phyloP scores from a whole-genome alignment of 305 asterid genomes.

The Fraxinus platypoda region DNA sequence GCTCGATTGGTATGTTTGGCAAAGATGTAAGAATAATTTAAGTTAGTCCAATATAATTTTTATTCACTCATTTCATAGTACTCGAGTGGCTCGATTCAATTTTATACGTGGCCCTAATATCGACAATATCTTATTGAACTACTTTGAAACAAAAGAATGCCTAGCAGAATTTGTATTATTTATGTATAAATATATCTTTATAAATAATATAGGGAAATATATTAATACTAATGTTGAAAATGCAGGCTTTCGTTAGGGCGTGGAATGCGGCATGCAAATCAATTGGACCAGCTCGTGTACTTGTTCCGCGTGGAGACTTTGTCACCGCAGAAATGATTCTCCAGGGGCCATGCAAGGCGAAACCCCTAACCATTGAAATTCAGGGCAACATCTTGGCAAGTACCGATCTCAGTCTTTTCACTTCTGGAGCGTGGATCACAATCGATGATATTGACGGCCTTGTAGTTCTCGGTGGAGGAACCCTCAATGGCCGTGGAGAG shows the following conservation, averaged over 20 bases:
- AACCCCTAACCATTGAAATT: slow-evolving; percentile 41
- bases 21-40: no score
- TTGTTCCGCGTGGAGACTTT: slow-evolving; percentile 47
- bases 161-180: neutral
- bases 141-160: no score
- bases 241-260: slow-evolving; percentile 49
- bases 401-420: slow-evolving; percentile 41
- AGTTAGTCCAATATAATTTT: no score
- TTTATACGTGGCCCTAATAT: neutral
- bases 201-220: neutral
- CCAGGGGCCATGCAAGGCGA: slow-evolving; percentile 55
- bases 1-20: no score
- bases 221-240: neutral
- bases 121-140: no score
- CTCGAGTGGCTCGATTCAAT: neutral
- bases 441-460: slow-evolving; percentile 28
- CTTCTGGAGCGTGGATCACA: slow-evolving; percentile 38
- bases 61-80: neutral
- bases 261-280: slow-evolving; percentile 58
- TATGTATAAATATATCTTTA: no score
- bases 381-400: slow-evolving; percentile 43
- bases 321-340: slow-evolving; percentile 44
- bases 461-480: slow-evolving; percentile 49
- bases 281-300: slow-evolving; percentile 32
- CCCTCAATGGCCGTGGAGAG: slow-evolving; percentile 46